Conservation (phyloP, 2,329 filamentous ascomycete species). For the Hypoxylon sp. region DNA sequence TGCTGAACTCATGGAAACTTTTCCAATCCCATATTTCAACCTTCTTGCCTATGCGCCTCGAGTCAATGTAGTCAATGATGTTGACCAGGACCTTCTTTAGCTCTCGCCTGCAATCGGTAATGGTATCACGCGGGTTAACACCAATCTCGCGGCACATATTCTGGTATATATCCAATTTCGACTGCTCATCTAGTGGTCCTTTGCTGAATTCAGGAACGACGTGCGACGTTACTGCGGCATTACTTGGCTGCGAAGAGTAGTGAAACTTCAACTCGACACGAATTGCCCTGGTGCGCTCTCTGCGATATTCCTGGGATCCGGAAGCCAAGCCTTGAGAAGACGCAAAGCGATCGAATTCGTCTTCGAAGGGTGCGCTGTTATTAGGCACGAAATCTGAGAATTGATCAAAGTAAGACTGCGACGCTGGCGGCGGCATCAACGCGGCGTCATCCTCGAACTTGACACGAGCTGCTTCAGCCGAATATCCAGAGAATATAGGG, state of each 20-base stretch:
- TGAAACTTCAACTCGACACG: slow-evolving; percentile 40
- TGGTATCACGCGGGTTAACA: slow-evolving; percentile 38
- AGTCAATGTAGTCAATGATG: slow-evolving; percentile 52
- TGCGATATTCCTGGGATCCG: slow-evolving; percentile 33
- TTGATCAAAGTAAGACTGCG: slow-evolving; percentile 50
- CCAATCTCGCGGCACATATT: slow-evolving; percentile 45
- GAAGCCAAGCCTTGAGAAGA: slow-evolving; percentile 46
- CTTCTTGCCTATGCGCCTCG: slow-evolving; percentile 38
- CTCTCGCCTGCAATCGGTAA: slow-evolving; percentile 38
- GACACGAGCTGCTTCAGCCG: neutral
- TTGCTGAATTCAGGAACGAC: slow-evolving; percentile 21
- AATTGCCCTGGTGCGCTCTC: slow-evolving; percentile 41
- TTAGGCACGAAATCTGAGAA: slow-evolving; percentile 46
- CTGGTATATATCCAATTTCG: slow-evolving; percentile 37
- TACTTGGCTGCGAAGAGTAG: slow-evolving; percentile 35
- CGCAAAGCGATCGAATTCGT: slow-evolving; percentile 50
- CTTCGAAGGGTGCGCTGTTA: slow-evolving; percentile 44
- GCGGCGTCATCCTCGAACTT: slow-evolving; percentile 16
- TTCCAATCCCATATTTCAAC: slow-evolving; percentile 46
- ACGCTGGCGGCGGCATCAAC: slow-evolving; percentile 39
- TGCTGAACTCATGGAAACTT: slow-evolving; percentile 41
- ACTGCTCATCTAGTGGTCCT: slow-evolving; percentile 1
- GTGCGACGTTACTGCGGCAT: neutral
- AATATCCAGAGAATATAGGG: neutral
- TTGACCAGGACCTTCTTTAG: slow-evolving; percentile 48